phyloP scores from a whole-genome alignment of 2,329 filamentous ascomycete species.

The Helicocarpus griseus region DNA sequence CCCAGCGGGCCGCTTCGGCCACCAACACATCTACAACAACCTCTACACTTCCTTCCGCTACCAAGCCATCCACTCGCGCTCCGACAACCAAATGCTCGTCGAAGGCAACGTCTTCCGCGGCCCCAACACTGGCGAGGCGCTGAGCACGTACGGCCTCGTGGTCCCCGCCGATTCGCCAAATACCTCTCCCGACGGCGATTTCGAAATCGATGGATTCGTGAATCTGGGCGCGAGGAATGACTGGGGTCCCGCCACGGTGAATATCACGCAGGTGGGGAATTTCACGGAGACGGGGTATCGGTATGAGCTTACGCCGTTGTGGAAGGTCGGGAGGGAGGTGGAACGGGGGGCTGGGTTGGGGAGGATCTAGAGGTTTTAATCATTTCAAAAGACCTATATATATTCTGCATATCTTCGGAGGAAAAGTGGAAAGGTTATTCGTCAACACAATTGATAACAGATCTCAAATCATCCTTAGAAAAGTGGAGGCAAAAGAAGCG shows the following conservation, averaged over 20 bases:
- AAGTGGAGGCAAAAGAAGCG: no score
- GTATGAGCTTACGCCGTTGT: conserved; percentile 40
- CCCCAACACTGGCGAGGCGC: conserved; percentile 39
- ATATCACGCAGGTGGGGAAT: conserved; percentile 43
- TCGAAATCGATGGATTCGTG: conserved; percentile 45
- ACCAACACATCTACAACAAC: conserved; percentile 43
- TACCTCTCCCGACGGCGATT: conserved; percentile 43
- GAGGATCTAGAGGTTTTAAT: conserved; percentile 24
- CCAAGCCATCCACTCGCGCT: conserved; percentile 42
- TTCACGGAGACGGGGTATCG: conserved; percentile 42
- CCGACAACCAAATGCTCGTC: conserved; percentile 41
- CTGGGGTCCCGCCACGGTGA: conserved; percentile 39
- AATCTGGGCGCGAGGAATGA: conserved; percentile 44
- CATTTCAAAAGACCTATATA: no score
- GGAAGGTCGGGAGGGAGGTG: conserved; percentile 33
- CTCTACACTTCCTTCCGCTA: conserved; percentile 40
- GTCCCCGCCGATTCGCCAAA: conserved; percentile 48
- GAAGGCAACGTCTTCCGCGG: conserved; percentile 42
- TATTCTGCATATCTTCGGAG: no score
- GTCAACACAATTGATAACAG: no score
- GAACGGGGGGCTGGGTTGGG: conserved; percentile 40
- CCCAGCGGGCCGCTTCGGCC: conserved; percentile 39
- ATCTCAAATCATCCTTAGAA: no score
- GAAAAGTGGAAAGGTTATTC: no score
- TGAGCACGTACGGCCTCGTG: conserved; percentile 46